Evolutionary conservation across 2,329 filamentous ascomycete species (phyloP).

Genomic region (Sarocladiaceae sp.): DNA sequence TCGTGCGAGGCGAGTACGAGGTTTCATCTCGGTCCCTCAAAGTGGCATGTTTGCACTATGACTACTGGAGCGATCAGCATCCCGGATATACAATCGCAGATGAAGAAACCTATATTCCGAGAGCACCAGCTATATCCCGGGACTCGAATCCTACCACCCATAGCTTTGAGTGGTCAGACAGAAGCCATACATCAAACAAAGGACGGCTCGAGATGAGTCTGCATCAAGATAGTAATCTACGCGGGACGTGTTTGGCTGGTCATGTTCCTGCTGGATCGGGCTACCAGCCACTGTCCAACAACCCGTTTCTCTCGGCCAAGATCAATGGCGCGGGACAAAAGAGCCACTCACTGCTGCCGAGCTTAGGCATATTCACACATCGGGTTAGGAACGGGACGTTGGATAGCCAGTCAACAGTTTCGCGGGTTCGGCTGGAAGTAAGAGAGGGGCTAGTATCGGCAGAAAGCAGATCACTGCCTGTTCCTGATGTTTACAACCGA

Average conservation of each 20-base stretch:
- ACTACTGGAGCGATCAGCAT: not conserved
- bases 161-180: not conserved
- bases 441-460: not conserved
- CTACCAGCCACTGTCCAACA: not conserved
- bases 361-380: not conserved
- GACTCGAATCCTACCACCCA: not conserved
- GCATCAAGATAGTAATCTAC: not conserved
- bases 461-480: constrained; percentile 10
- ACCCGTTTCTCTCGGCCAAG: not conserved
- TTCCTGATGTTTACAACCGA: constrained; percentile 3
- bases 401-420: not conserved
- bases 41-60: not conserved
- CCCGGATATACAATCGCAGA: not conserved
- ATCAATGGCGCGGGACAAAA: not conserved
- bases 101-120: constrained; percentile 2
- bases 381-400: not conserved
- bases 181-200: not conserved
- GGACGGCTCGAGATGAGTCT: not conserved
- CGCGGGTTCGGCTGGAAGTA: not conserved
- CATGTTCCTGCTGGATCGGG: not conserved
- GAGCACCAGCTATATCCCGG: not conserved
- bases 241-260: not conserved
- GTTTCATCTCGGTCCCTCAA: not conserved
- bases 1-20: constrained; percentile 5
- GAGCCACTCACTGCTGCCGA: not conserved